Conservation (phyloP, 2,329 filamentous ascomycete species). For the Botryotinia calthae region DNA sequence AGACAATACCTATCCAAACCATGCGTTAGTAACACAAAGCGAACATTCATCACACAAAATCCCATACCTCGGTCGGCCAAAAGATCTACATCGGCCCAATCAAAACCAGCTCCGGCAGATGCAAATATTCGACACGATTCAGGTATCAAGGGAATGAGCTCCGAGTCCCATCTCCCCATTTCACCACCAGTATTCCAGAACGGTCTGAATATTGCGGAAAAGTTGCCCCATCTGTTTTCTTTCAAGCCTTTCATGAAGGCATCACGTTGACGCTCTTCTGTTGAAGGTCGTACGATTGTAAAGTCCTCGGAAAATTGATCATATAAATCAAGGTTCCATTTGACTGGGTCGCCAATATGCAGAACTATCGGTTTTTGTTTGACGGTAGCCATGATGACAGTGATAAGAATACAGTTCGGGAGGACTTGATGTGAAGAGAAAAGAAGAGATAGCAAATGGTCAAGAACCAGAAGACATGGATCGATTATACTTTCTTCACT, state of each 20-base stretch:
- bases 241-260: conserved; percentile 50
- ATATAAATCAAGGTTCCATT: conserved; percentile 36
- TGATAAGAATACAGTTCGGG: not conserved
- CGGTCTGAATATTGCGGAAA: conserved; percentile 52
- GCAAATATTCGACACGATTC: conserved; percentile 54
- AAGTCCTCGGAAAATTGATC: conserved; percentile 43
- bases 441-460: not conserved
- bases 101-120: conserved; percentile 60
- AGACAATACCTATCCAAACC: conserved; percentile 50
- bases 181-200: conserved; percentile 65
- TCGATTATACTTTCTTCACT: not conserved
- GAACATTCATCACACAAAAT: not conserved
- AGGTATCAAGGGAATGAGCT: conserved; percentile 55
- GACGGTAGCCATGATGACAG: not conserved
- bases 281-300: conserved; percentile 49
- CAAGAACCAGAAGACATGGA: not conserved
- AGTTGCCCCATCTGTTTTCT: conserved; percentile 54
- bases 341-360: conserved; percentile 39
- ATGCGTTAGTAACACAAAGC: not conserved
- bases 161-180: conserved; percentile 61
- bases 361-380: conserved; percentile 34
- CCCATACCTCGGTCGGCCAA: conserved; percentile 53
- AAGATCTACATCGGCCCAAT: conserved; percentile 60
- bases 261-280: conserved; percentile 49
- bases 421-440: not conserved